These are phyloP conservation scores for Fusarium pseudoanthophilum DNA, from an alignment of 2,329 filamentous ascomycete genomes.

Conservation along the genomic window DNA sequence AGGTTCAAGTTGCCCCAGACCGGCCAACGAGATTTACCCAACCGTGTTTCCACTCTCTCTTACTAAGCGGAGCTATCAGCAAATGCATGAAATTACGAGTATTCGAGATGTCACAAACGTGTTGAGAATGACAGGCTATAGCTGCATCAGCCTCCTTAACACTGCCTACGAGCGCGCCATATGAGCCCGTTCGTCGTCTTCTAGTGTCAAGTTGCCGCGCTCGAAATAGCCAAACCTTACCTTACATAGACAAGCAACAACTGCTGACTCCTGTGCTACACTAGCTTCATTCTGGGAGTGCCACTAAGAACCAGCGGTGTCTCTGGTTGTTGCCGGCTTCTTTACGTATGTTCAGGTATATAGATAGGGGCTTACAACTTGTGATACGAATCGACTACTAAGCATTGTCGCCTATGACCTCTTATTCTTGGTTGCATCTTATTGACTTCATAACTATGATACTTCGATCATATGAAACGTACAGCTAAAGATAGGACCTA, in stretches of 20 bases:
- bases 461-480: no score
- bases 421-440: neutral
- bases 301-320: fast-evolving
- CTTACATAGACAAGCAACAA: fast-evolving
- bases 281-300: fast-evolving
- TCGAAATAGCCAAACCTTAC: neutral
- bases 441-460: neutral
- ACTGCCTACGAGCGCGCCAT: fast-evolving
- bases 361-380: fast-evolving
- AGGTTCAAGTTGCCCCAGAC: no score
- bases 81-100: neutral
- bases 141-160: neutral
- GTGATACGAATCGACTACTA: fast-evolving
- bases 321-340: fast-evolving
- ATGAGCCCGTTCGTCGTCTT: neutral
- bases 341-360: fast-evolving
- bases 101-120: neutral
- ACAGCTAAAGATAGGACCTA: fast-evolving
- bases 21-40: fast-evolving
- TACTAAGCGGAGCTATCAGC: neutral
- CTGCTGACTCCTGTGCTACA: neutral
- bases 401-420: fast-evolving
- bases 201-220: fast-evolving
- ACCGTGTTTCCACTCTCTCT: fast-evolving
- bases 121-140: neutral